A percentile compares a stretch with the other conserved stretches of the same genome.
Evolutionary conservation across 176 grass and related monocot genomes (phyloP).

Genomic region (Rhynchospora tenuis): DNA sequence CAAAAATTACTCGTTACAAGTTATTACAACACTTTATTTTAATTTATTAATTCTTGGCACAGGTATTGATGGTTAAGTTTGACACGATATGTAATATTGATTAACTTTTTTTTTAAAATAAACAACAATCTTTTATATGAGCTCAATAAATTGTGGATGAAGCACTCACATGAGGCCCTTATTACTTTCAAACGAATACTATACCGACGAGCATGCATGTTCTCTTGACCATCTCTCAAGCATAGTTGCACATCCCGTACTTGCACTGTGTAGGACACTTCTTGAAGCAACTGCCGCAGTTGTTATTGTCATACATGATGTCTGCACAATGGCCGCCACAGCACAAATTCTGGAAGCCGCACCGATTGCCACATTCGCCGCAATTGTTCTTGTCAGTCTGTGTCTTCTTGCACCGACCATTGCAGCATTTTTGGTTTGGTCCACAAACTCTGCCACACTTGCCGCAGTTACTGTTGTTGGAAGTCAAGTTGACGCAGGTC

Average conservation of each 20-base stretch:
- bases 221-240: background rate
- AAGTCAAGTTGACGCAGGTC: background rate
- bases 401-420: background rate
- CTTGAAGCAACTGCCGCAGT: slow-evolving; percentile 11
- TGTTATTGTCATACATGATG: background rate
- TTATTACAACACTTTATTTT: slow-evolving; percentile 29
- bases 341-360: background rate
- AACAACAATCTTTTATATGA: slow-evolving; percentile 6
- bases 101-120: background rate
- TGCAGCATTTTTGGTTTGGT: background rate
- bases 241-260: slow-evolving; percentile 21
- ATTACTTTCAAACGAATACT: slow-evolving; percentile 9
- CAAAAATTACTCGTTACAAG: slow-evolving; percentile 8
- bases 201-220: background rate
- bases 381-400: background rate
- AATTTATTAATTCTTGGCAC: slow-evolving; percentile 5
- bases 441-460: slow-evolving; percentile 4
- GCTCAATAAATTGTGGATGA: slow-evolving; percentile 25
- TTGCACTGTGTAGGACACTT: slow-evolving; percentile 5
- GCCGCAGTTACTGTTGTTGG: background rate
- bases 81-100: slow-evolving; percentile 5
- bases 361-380: background rate
- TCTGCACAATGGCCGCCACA: background rate
- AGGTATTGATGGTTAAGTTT: background rate
- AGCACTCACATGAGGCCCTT: slow-evolving; percentile 29